These are phyloP conservation scores for Ampelocalamus luodianensis DNA, from an alignment of 176 grass and related monocot genomes.

Conservation along the genomic window DNA sequence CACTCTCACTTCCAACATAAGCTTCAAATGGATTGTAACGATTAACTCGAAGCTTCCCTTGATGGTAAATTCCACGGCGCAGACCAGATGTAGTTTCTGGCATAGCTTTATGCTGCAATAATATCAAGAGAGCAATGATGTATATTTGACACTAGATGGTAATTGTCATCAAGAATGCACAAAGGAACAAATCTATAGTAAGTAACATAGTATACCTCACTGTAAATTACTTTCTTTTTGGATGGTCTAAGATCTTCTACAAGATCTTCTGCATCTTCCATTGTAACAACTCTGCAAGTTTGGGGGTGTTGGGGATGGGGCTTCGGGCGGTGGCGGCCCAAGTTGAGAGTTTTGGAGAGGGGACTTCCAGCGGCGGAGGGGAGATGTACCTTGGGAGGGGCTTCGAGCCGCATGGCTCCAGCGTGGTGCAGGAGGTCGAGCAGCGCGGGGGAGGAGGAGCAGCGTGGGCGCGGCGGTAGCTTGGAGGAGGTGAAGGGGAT, in stretches of 20 bases:
- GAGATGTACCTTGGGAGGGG: too few relatives aligned
- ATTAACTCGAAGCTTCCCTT: conserved; percentile 95
- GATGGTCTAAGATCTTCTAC: conserved; percentile 86
- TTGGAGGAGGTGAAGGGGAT: too few relatives aligned
- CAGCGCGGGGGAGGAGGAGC: too few relatives aligned
- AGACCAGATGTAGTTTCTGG: conserved; percentile 91
- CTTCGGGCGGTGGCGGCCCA: too few relatives aligned
- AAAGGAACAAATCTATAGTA: conserved; percentile 17
- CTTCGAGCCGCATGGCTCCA: too few relatives aligned
- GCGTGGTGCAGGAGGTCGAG: too few relatives aligned
- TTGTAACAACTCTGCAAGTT: conserved; percentile 69
- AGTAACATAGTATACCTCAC: conserved; percentile 66
- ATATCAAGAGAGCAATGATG: conserved; percentile 29
- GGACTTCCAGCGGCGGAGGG: too few relatives aligned
- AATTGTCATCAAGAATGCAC: not conserved
- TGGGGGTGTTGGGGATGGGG: too few relatives aligned
- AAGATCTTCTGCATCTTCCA: too few relatives aligned
- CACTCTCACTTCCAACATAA: conserved; percentile 97
- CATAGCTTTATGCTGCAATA: conserved; percentile 92
- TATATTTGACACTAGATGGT: not conserved
- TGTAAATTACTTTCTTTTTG: conserved; percentile 92
- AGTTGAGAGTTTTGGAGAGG: too few relatives aligned
- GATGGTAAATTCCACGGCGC: conserved; percentile 84
- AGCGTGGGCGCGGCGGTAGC: too few relatives aligned
- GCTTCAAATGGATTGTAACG: conserved; percentile 98